A percentile compares a stretch with the other conserved stretches of the same genome.
These are phyloP conservation scores for Taiozyma sp. DNA, from an alignment of 1,139 yeast species.

Conservation along the genomic window DNA sequence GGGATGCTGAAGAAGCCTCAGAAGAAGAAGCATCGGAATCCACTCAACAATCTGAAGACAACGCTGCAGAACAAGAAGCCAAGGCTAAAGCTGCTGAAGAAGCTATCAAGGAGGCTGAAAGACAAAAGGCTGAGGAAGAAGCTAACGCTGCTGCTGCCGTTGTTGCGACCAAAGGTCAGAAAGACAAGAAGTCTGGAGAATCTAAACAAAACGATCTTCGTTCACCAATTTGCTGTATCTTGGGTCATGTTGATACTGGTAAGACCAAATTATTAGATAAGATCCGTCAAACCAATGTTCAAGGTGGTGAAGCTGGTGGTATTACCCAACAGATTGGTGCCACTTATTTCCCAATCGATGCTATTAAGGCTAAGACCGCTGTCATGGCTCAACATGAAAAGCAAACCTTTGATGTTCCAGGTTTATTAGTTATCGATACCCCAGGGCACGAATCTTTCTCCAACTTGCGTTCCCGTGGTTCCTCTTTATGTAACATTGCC, in stretches of 20 bases:
- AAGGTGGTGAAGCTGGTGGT: conserved; percentile 99
- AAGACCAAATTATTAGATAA: conserved; percentile 94
- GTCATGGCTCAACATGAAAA: conserved; percentile 88
- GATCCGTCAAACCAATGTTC: conserved; percentile 97
- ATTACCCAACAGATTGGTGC: conserved; percentile 99
- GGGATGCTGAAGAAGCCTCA: conserved; percentile 41
- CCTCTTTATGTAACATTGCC: conserved; percentile 98
- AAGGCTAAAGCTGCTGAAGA: conserved; percentile 4
- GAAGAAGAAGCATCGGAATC: conserved; percentile 22
- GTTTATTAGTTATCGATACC: conserved; percentile 92
- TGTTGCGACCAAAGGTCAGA: conserved; percentile 21
- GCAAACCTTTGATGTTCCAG: conserved; percentile 91
- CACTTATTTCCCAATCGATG: conserved; percentile 95
- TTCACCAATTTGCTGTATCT: conserved; percentile 97
- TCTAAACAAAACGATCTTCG: conserved; percentile 53
- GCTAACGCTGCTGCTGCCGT: conserved; percentile 23
- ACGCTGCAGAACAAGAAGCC: conserved; percentile 15
- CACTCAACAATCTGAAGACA: conserved; percentile 20
- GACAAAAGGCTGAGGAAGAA: conserved; percentile 24
- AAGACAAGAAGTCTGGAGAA: conserved; percentile 25
- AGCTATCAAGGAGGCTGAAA: conserved; percentile 20
- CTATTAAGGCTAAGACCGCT: conserved; percentile 85
- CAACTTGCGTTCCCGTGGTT: conserved; percentile 97
- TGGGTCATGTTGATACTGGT: conserved; percentile 99
- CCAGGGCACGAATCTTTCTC: conserved; percentile 99